Percentiles rank a stretch among this genome's conserved stretches.
Evolutionary conservation across 352 stramenopile genomes (phyloP).

Genomic region (Globisporangium recalcitrans): DNA sequence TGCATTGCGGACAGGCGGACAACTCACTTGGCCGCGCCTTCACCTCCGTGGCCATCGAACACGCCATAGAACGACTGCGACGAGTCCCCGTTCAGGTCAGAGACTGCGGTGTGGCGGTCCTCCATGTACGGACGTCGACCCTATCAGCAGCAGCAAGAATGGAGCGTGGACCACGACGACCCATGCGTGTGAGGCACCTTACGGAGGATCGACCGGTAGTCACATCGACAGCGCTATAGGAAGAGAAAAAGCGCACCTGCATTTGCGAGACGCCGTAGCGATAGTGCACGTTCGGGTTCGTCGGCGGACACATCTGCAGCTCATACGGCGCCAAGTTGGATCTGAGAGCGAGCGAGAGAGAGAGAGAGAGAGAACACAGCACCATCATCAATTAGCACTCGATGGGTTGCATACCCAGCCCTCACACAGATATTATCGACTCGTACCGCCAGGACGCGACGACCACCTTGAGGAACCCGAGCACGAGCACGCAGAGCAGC

Average conservation of each 20-base stretch:
- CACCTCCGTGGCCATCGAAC: slow-evolving; percentile 92
- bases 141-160: slow-evolving; percentile 16
- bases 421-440: neutral
- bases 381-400: neutral
- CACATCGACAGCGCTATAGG: neutral
- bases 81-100: slow-evolving; percentile 72
- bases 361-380: neutral
- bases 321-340: slow-evolving; percentile 53
- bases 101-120: slow-evolving; percentile 77
- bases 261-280: slow-evolving; percentile 82
- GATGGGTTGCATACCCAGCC: neutral
- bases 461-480: slow-evolving; percentile 56
- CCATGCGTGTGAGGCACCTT: neutral
- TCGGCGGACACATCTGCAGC: slow-evolving; percentile 63
- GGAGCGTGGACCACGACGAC: neutral
- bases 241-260: slow-evolving; percentile 29
- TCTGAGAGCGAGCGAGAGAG: slow-evolving; percentile 19
- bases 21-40: slow-evolving; percentile 83
- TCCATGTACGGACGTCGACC: slow-evolving; percentile 89
- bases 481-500: slow-evolving; percentile 49
- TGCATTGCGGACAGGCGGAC: neutral
- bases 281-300: slow-evolving; percentile 74
- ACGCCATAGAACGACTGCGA: slow-evolving; percentile 89
- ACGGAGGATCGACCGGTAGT: neutral
- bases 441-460: slow-evolving; percentile 49